phyloP scores from a whole-genome alignment of 2,329 filamentous ascomycete species.

The Elsinoe ampelina region DNA sequence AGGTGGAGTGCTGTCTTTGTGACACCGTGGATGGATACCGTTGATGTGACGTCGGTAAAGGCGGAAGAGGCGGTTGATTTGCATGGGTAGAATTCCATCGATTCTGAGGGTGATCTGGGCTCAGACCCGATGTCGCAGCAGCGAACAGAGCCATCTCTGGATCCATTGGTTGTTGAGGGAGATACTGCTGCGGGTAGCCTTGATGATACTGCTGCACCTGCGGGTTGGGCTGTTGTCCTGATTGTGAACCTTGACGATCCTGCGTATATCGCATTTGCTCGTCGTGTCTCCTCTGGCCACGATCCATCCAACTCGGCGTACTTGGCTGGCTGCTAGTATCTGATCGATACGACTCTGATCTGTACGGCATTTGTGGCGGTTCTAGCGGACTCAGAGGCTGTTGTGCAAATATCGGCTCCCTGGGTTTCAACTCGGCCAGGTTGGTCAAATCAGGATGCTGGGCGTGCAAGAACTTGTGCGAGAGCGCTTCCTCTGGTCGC shows the following conservation, averaged over 20 bases:
- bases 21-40: neutral
- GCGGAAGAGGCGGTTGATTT: neutral
- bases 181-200: neutral
- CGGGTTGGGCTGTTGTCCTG: neutral
- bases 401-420: conserved; percentile 4
- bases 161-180: neutral
- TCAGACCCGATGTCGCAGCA: conserved; percentile 7
- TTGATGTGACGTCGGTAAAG: neutral
- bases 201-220: neutral
- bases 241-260: neutral
- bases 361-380: neutral
- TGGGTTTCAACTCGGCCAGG: neutral
- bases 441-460: neutral
- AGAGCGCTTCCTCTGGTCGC: neutral
- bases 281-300: conserved; percentile 2
- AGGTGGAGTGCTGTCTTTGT: conserved; percentile 5
- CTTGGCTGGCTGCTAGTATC: neutral
- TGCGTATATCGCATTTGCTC: conserved; percentile 1
- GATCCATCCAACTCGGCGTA: conserved; percentile 1
- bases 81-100: neutral
- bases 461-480: conserved; percentile 2
- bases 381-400: neutral
- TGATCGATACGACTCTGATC: neutral
- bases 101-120: conserved; percentile 4
- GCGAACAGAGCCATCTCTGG: conserved; percentile 7